Evolutionary conservation across 768 basidiomycete genomes (phyloP).

Genomic region (Paxillus ammoniavirescens): DNA sequence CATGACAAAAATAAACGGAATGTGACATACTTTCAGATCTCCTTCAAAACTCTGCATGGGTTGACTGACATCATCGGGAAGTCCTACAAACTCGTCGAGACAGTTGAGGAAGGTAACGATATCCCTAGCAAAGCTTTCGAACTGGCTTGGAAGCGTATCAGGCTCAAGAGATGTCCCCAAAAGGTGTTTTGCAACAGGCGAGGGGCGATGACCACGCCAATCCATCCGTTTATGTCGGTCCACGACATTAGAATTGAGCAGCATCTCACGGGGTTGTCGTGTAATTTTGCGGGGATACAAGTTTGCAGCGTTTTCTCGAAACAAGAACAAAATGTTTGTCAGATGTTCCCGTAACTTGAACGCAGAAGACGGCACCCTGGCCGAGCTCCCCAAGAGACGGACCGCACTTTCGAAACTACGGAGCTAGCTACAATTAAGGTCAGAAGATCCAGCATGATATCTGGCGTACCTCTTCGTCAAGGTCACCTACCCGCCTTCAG

Average conservation of each 20-base stretch:
- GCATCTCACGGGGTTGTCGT: conserved; percentile 38
- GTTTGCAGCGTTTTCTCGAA: conserved; percentile 56
- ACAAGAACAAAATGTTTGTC: conserved; percentile 47
- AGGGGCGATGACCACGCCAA: conserved; percentile 31
- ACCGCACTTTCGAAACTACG: conserved; percentile 54
- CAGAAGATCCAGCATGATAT: not conserved
- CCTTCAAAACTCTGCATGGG: conserved; percentile 49
- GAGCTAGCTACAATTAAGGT: conserved; percentile 32
- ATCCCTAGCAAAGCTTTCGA: conserved; percentile 46
- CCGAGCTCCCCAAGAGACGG: conserved; percentile 54
- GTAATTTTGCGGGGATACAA: conserved; percentile 50
- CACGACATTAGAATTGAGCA: conserved; percentile 37
- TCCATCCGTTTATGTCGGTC: conserved; percentile 27
- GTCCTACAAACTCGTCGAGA: conserved; percentile 56
- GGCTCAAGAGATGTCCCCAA: conserved; percentile 44
- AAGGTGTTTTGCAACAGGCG: conserved; percentile 35
- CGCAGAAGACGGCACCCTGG: conserved; percentile 55
- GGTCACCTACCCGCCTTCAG: conserved; percentile 42
- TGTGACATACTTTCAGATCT: conserved; percentile 42
- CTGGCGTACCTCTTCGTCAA: conserved; percentile 46
- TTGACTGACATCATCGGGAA: conserved; percentile 50
- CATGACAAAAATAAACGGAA: conserved; percentile 1
- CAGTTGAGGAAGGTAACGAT: conserved; percentile 54
- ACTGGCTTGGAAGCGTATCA: conserved; percentile 46
- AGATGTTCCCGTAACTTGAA: conserved; percentile 51